Percentiles rank a stretch among this genome's conserved stretches.
These are phyloP conservation scores for Rhizophora mangle DNA, from an alignment of 345 rosid species.

Conservation along the genomic window DNA sequence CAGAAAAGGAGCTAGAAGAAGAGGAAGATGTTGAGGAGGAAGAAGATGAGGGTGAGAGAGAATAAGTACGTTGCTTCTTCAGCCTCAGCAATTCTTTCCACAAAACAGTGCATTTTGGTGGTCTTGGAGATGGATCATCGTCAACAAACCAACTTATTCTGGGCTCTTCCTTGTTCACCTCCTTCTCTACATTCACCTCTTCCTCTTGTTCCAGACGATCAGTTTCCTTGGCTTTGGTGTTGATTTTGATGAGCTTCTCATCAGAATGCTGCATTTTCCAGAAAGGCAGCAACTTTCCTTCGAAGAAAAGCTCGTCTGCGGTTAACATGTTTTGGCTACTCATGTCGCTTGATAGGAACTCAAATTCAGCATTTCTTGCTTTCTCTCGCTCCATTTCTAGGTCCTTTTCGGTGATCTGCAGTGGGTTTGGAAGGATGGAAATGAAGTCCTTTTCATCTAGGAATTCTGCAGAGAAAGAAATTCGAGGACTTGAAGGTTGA, in stretches of 20 bases:
- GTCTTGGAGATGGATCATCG: slow-evolving; percentile 96
- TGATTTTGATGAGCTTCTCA: slow-evolving; percentile 62
- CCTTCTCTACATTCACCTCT: slow-evolving; percentile 29
- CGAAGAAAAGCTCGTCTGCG: slow-evolving; percentile 87
- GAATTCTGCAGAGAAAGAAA: slow-evolving; percentile 82
- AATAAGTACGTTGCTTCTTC: slow-evolving; percentile 67
- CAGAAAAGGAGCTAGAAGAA: slow-evolving; percentile 55
- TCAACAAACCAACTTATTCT: slow-evolving; percentile 73
- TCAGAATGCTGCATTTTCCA: slow-evolving; percentile 76
- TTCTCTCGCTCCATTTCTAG: slow-evolving; percentile 31
- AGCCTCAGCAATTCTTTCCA: slow-evolving; percentile 91
- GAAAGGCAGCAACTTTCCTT: slow-evolving; percentile 86
- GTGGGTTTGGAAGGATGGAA: slow-evolving; percentile 55
- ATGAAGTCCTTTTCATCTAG: slow-evolving; percentile 60
- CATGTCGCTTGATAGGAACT: slow-evolving; percentile 62
- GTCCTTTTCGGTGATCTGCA: slow-evolving; percentile 14
- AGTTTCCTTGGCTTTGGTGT: slow-evolving; percentile 35
- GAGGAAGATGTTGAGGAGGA: slow-evolving; percentile 65
- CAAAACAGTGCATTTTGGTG: slow-evolving; percentile 88
- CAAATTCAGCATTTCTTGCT: slow-evolving; percentile 59
- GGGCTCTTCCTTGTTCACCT: slow-evolving; percentile 35
- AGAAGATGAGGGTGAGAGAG: slow-evolving; percentile 48
- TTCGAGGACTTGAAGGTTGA: slow-evolving; percentile 57
- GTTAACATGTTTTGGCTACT: slow-evolving; percentile 53
- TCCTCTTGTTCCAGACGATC: slow-evolving; percentile 7